Evolutionary conservation across 2,329 filamentous ascomycete genomes (phyloP), one percentile per base, ranked within the genome.

Genomic region (Aspergillus glaucus): DNA sequence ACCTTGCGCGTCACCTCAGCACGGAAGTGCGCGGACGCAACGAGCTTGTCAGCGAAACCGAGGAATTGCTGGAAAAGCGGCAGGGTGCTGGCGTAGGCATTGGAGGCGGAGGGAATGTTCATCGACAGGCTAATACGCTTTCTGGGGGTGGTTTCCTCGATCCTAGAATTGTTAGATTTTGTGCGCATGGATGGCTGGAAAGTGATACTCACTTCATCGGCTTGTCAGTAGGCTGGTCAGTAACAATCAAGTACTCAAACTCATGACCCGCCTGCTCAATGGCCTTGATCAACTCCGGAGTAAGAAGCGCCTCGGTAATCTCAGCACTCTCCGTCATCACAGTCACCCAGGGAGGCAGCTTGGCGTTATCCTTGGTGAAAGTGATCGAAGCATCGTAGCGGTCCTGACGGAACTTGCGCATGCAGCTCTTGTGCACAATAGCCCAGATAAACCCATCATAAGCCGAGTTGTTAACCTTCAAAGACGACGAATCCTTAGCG

Each of bases 261-360:
- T 81, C 71, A 52, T 92, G 86, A 26, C 92, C 92, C 4, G 88
- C 88, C 46, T 85, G 73, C 62, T 86, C 80, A 55, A 95, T 77
- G 14, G 88, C 90, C 62, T 86, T 81, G 69, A 89, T 80, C 34
- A 98, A 79, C 61, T 97, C 92, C n/a, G 86, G 79, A 3, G 89
- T 95, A 45, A 98, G 79, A 57, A 98, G 75, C 6, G 82, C 77
- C 42, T 96, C 88, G 10, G 91, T 96, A 60, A 98, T 85, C 73
- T 97, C 93, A 50, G 91, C 90, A 71, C 85, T 95, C 78, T 98
- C 93, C 64, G 84, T 94, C 93, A 98, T 97, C 64, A 96, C 82
- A 10, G 89, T 95, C 48, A 86, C 78, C 91, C 91, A 98, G 55
- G 79, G 73, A 30, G 93, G 92, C 30, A 98, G 82, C 77, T 95